Conservation (phyloP, 495 filamentous ascomycete species). For the Pseudomonodictys pantanalensis region DNA sequence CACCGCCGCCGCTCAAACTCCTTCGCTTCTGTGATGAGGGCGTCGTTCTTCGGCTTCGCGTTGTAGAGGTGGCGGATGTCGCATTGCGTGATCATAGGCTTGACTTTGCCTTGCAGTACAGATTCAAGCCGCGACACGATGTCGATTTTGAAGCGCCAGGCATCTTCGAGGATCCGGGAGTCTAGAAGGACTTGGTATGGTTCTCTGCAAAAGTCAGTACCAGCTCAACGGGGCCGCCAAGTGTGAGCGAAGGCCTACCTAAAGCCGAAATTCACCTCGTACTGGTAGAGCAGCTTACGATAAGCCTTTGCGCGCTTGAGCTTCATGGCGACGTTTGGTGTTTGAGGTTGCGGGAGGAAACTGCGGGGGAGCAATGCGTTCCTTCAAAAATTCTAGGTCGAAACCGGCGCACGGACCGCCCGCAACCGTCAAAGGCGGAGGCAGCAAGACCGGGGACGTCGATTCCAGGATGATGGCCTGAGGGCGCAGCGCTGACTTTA, state of each 20-base stretch:
- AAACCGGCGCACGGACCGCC: not conserved
- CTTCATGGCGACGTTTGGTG: slow-evolving; percentile 59
- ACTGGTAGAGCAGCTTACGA: slow-evolving; percentile 92
- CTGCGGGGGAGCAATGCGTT: not conserved
- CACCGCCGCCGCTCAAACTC: slow-evolving; percentile 80
- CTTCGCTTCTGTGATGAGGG: slow-evolving; percentile 66
- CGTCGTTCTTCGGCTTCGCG: slow-evolving; percentile 54
- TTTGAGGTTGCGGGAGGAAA: not conserved
- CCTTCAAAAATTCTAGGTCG: not conserved
- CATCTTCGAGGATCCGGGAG: slow-evolving; percentile 72
- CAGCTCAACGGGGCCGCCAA: no score
- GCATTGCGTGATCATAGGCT: slow-evolving; percentile 54
- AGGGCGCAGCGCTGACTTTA: not conserved
- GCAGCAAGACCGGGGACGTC: not conserved
- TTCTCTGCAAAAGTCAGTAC: no score
- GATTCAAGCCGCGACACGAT: slow-evolving; percentile 66
- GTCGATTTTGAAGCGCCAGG: slow-evolving; percentile 76
- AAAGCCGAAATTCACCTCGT: slow-evolving; percentile 79
- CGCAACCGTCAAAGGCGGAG: not conserved
- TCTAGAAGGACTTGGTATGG: slow-evolving; percentile 51
- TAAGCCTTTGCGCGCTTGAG: slow-evolving; percentile 94
- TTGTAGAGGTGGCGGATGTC: slow-evolving; percentile 69
- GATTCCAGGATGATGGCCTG: not conserved
- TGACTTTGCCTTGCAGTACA: slow-evolving; percentile 75
- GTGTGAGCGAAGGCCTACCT: no score